Percentiles rank a stretch among this genome's conserved stretches.
These are phyloP conservation scores for Hapsidospora chrysogenum DNA, from an alignment of 495 filamentous ascomycete genomes.

Conservation along the genomic window DNA sequence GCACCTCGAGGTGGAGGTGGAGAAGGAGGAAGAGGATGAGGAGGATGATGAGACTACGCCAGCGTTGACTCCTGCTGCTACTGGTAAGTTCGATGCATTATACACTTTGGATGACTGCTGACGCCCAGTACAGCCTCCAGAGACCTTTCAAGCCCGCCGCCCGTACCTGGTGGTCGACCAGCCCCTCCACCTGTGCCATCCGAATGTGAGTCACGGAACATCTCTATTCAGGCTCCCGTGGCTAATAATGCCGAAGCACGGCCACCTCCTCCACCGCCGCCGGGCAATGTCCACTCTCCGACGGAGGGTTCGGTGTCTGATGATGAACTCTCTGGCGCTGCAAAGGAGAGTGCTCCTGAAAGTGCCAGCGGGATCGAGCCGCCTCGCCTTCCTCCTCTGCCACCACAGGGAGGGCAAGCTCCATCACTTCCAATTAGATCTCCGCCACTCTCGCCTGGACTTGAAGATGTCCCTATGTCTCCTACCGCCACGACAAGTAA, in stretches of 20 bases:
- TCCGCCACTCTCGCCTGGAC: constrained; percentile 34
- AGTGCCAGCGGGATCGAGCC: constrained; percentile 18
- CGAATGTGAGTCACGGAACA: constrained; percentile 42
- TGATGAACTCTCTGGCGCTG: constrained; percentile 71
- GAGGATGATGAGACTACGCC: constrained; percentile 17
- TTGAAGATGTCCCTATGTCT: constrained; percentile 17
- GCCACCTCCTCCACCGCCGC: constrained; percentile 32
- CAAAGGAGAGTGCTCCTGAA: constrained; percentile 17
- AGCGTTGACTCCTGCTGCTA: constrained; percentile 7
- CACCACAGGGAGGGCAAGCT: constrained; percentile 28
- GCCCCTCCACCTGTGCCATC: constrained; percentile 52
- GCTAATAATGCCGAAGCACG: constrained; percentile 41
- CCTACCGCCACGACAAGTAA: constrained; percentile 27
- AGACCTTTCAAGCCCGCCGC: no score
- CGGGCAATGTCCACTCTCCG: constrained; percentile 37
- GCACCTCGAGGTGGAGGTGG: constrained; percentile 16
- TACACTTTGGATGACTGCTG: no score
- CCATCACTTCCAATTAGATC: constrained; percentile 31
- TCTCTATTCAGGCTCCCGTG: no score
- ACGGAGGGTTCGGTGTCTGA: constrained; percentile 80
- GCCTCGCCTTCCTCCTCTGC: neutral
- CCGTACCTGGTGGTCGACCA: constrained; percentile 37
- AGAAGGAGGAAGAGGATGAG: constrained; percentile 25
- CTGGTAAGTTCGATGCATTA: constrained; percentile 16
- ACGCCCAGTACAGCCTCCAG: no score